Evolutionary conservation across 208 protist genomes (phyloP), one percentile per base, ranked within the genome.

Genomic region (Acanthamoeba lenticulata): DNA sequence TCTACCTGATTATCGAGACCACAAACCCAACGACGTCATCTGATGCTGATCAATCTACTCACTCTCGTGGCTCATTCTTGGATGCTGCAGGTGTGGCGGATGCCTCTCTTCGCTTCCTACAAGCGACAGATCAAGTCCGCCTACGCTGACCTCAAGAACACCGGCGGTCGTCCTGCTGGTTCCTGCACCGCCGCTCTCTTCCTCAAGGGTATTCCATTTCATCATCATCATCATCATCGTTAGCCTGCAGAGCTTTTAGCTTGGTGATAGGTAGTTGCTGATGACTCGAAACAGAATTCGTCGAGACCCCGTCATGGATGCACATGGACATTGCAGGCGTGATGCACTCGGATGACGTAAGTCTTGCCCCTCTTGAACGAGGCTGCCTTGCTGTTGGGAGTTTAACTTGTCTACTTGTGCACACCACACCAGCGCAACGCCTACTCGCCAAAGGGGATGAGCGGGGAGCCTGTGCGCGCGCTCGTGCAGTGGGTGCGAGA

Each of bases 251-350:
- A 81, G 29, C 77, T 32, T 49, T 7, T 19, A 29, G 11, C 47
- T 62, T 27, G 4, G n/a, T 7, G n/a, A 9, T 27, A 89, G 24
- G 79, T 34, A 6, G 32, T 24, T n/a, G 36, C 42, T 60, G 42
- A 69, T n/a, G n/a, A 2, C 81, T 17, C 29, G 9, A 65, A 13
- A 44, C 69, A 81, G 69, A 92, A 55, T 79, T 79, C 7, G 81
- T 89, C 4, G 81, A 89, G 36, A 92, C 57, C 11, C 38, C 65
- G 2, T 17, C 40, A 13, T 97, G 95, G 94, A 93, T 94, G n/a
- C 96, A 97, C 60, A 52, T 97, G 3, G 96, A 97, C 81, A 97
- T 97, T 92, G 96, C 96, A 13, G 96, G 96, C 45, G 94, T 96
- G 13, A 96, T 97, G 96, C 49, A 81, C n/a, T 77, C 93, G 0